phyloP scores from a whole-genome alignment of 2,329 filamentous ascomycete species.

The Fusarium verrucosum region DNA sequence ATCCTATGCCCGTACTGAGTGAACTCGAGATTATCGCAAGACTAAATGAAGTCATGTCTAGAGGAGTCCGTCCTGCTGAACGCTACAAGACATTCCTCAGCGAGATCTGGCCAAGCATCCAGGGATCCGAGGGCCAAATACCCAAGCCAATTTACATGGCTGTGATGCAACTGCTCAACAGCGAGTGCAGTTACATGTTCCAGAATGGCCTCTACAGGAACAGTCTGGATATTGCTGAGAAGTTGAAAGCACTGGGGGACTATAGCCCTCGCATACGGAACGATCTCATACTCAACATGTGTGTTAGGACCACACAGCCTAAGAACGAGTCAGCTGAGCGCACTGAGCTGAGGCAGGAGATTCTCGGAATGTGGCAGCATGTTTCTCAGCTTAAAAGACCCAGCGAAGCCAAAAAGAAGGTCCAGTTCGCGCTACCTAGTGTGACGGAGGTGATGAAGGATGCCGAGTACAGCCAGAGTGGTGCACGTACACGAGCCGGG shows the following conservation, averaged over 20 bases:
- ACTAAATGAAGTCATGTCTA: constrained; percentile 42
- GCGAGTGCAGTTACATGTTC: constrained; percentile 26
- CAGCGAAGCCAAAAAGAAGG: constrained; percentile 34
- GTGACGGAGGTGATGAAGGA: constrained; percentile 43
- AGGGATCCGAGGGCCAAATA: constrained; percentile 40
- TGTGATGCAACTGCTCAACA: constrained; percentile 37
- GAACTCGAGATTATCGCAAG: constrained; percentile 47
- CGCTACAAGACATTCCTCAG: constrained; percentile 42
- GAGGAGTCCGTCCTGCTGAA: constrained; percentile 8
- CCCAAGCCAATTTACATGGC: constrained; percentile 44
- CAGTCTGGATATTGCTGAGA: constrained; percentile 43
- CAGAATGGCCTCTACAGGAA: constrained; percentile 21
- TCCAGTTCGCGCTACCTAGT: constrained; percentile 47
- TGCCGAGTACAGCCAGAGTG: neutral
- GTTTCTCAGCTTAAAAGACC: constrained; percentile 48
- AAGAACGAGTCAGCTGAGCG: constrained; percentile 27
- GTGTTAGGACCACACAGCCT: constrained; percentile 35
- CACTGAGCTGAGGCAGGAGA: constrained; percentile 40
- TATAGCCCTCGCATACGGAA: constrained; percentile 44
- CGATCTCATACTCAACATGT: constrained; percentile 48
- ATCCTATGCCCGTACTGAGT: constrained; percentile 18
- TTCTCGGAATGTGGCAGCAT: constrained; percentile 51
- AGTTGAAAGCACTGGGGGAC: constrained; percentile 42
- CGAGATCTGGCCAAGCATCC: constrained; percentile 47
- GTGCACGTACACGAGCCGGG: neutral